Evolutionary conservation across 495 filamentous ascomycete species (phyloP).

Genomic region (Trichoderma reesei): DNA sequence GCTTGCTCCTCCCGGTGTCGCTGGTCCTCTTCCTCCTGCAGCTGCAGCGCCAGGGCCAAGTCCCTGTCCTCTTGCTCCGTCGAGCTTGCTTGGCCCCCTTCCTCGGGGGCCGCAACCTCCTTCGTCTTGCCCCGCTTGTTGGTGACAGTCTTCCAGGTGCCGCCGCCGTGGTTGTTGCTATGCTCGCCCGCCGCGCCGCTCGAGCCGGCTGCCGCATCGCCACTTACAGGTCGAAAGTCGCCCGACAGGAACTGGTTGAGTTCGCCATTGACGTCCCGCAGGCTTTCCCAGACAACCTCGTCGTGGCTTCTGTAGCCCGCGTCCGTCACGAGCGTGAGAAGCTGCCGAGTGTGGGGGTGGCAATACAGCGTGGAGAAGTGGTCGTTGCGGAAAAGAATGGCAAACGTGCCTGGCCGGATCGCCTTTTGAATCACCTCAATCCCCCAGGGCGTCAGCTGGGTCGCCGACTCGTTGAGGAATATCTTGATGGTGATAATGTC

Average conservation of each 20-base stretch:
- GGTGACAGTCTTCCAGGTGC: slow-evolving; percentile 42
- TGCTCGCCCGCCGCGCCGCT: background rate
- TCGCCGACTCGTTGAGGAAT: slow-evolving; percentile 68
- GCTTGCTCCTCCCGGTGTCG: slow-evolving; percentile 43
- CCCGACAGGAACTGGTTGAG: slow-evolving; percentile 77
- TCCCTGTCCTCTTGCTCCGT: slow-evolving; percentile 68
- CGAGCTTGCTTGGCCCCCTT: slow-evolving; percentile 26
- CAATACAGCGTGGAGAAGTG: slow-evolving; percentile 91
- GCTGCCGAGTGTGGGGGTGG: slow-evolving; percentile 56
- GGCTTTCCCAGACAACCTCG: slow-evolving; percentile 91
- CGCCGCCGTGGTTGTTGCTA: slow-evolving; percentile 18
- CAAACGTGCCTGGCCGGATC: slow-evolving; percentile 62
- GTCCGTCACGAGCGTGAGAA: slow-evolving; percentile 83
- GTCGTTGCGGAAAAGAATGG: slow-evolving; percentile 92
- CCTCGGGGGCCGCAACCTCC: slow-evolving; percentile 17
- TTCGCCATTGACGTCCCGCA: slow-evolving; percentile 81
- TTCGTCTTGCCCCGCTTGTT: slow-evolving; percentile 25
- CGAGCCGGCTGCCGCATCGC: slow-evolving; percentile 12
- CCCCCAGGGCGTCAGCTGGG: slow-evolving; percentile 77
- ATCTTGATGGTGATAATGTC: slow-evolving; percentile 75
- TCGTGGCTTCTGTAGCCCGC: slow-evolving; percentile 79
- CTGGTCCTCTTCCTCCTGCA: slow-evolving; percentile 78
- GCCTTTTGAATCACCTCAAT: slow-evolving; percentile 57
- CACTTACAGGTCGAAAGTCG: slow-evolving; percentile 78
- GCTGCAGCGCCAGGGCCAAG: slow-evolving; percentile 65